These are phyloP conservation scores for Favolaschia claudopus DNA, from an alignment of 768 basidiomycete genomes.

Conservation along the genomic window DNA sequence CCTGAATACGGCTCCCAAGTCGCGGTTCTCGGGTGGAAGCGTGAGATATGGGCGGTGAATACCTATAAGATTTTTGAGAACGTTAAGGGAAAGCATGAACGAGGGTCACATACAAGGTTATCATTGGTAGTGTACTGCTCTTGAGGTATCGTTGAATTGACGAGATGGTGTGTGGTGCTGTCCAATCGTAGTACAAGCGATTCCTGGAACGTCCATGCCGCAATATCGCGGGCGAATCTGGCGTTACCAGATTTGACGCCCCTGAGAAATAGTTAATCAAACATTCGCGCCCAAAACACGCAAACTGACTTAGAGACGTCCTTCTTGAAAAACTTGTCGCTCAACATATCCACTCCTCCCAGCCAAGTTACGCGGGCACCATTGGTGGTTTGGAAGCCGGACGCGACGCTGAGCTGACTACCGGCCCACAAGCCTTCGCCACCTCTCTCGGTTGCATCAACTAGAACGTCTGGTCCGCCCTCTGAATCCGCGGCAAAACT, in stretches of 20 bases:
- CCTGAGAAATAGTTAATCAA: slow-evolving; percentile 38
- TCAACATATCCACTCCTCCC: slow-evolving; percentile 83
- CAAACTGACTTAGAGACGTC: slow-evolving; percentile 60
- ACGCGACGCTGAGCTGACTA: slow-evolving; percentile 75
- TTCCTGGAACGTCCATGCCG: slow-evolving; percentile 93
- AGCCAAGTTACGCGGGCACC: slow-evolving; percentile 83
- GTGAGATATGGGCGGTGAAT: slow-evolving; percentile 76
- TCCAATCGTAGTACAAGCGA: slow-evolving; percentile 82
- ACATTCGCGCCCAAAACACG: background rate
- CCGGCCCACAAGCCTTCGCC: slow-evolving; percentile 89
- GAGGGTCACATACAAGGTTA: slow-evolving; percentile 63
- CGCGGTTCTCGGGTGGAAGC: slow-evolving; percentile 61
- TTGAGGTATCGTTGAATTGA: slow-evolving; percentile 65
- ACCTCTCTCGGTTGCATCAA: slow-evolving; percentile 75
- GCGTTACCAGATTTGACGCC: slow-evolving; percentile 76
- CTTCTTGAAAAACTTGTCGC: slow-evolving; percentile 75
- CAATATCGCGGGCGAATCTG: slow-evolving; percentile 76
- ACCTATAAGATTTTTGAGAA: slow-evolving; percentile 53
- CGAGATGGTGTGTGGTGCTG: slow-evolving; percentile 72
- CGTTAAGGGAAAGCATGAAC: background rate
- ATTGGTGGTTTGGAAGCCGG: slow-evolving; percentile 86
- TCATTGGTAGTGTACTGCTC: slow-evolving; percentile 90
- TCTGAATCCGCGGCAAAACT: slow-evolving; percentile 79
- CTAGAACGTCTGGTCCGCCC: slow-evolving; percentile 66
- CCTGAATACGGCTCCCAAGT: slow-evolving; percentile 79